phyloP scores from a whole-genome alignment of 179 eudicot genomes.

The Amaranthus tricolor region DNA sequence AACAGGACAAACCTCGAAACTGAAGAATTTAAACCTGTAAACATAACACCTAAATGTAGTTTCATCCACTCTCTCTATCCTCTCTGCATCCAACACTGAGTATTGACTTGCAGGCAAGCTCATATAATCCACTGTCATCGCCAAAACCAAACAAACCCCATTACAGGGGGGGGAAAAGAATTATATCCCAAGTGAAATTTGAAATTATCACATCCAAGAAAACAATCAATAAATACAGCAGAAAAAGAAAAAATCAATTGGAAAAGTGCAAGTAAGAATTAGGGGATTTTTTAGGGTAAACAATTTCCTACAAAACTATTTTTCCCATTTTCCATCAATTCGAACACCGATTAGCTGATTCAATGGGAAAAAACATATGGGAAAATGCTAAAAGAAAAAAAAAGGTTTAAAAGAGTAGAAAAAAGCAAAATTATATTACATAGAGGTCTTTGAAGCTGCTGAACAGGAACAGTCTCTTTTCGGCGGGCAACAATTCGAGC shows the following conservation, averaged over 20 bases:
- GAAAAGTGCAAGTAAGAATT: background rate
- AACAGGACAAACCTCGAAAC: slow-evolving; percentile 86
- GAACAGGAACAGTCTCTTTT: slow-evolving; percentile 23
- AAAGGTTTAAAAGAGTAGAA: too few relatives aligned
- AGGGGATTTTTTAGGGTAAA: too few relatives aligned
- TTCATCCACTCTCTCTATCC: slow-evolving; percentile 82
- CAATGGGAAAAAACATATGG: too few relatives aligned
- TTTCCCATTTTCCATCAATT: background rate
- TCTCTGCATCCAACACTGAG: slow-evolving; percentile 84
- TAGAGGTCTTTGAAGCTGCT: slow-evolving; percentile 33
- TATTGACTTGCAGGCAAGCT: slow-evolving; percentile 89
- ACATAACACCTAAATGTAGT: slow-evolving; percentile 78
- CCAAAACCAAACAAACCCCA: background rate
- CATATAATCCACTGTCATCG: slow-evolving; percentile 66
- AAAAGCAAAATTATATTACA: background rate
- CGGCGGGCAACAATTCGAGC: slow-evolving; percentile 28
- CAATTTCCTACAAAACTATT: background rate
- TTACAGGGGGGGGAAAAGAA: background rate
- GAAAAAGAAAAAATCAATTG: background rate
- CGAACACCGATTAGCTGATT: background rate
- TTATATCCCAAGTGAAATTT: background rate
- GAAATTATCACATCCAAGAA: background rate
- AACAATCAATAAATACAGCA: background rate
- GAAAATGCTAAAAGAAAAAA: background rate
- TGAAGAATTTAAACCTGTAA: slow-evolving; percentile 70